Percentiles rank a stretch among this genome's conserved stretches.
Conservation (phyloP, 2,329 filamentous ascomycete species). For the Cordyceps javanica region DNA sequence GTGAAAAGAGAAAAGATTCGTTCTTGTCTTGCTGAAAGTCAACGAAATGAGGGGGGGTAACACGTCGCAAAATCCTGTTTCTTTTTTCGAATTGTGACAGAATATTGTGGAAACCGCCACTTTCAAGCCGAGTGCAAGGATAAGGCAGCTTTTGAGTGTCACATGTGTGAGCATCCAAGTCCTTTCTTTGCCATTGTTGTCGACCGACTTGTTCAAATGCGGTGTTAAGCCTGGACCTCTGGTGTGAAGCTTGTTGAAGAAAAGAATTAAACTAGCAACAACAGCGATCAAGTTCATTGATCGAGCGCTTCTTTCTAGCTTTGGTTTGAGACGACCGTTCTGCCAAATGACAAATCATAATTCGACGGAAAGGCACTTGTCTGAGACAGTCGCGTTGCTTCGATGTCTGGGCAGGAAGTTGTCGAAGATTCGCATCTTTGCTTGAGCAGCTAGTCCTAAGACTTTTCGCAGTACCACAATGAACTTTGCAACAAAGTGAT, state of each 20-base stretch:
- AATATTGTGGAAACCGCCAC: neutral
- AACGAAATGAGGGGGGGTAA: neutral
- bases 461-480: no score
- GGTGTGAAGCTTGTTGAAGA: no score
- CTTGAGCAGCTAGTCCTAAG: neutral
- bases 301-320: no score
- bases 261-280: no score
- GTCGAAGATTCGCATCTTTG: neutral
- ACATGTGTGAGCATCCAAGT: no score
- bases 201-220: no score
- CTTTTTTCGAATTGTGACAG: conserved; percentile 2
- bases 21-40: neutral
- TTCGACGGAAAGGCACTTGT: neutral
- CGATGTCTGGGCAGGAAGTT: neutral
- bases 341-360: neutral
- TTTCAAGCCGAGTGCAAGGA: neutral
- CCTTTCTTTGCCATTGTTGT: no score
- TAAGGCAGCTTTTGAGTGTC: neutral
- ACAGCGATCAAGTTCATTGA: no score
- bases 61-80: neutral
- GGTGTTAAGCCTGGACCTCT: no score
- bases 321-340: neutral
- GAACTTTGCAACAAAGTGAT: no score
- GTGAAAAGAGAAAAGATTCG: neutral
- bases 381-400: neutral